Base-by-base conservation (phyloP, 2,329 filamentous ascomycete genomes). In the Myriosclerotinia duriaeana region DNA sequence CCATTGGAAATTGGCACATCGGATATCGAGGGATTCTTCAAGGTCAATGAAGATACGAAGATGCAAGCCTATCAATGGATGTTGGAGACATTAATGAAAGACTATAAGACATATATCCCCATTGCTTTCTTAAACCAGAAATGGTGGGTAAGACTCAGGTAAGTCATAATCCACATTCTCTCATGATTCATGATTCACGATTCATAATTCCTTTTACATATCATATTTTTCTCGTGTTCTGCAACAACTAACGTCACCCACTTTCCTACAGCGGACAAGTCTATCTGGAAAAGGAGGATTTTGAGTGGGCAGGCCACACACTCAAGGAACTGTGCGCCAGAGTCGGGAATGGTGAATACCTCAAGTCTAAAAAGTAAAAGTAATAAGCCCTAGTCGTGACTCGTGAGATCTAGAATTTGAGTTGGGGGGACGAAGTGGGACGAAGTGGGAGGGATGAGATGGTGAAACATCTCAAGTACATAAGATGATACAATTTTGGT, bases 241-340 rank as follows among this genome's bases (percentile, higher is more conserved):
- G 64, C 54, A 52, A 65, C 6, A 34, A 12, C 30, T 52, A 26
- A 50, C n/a, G 8, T 12, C 11, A 4, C 36, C 44, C 15, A 34
- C 46, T 26, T n/a, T 34, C 30, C 50, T 38, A n/a, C 55, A 93
- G 90, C 75, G 91, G 86, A 17, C 93, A 97, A 81, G 84, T 95
- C 0, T 98, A 95, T 76, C 78, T 97, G n/a, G 91, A 92, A 36
- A 76, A 89, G 70, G 82, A 82, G 15, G 93, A 97, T 77, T 97
- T 95, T 74, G 85, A 89, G 75, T 91, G 85, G 84, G 83, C 84
- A 5, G 91, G 83, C 0, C 75, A 70, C 26, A 68, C 54, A 8
- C 55, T 77, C 55, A 75, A 76, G 56, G 78, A 80, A 44, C 71
- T 90, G 6, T 87, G 84, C 72, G 79, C 80, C 53, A 78, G 82